Percentiles rank a stretch among this genome's conserved stretches.
Conservation (phyloP, 345 rosid genomes). For the Camelina neglecta region DNA sequence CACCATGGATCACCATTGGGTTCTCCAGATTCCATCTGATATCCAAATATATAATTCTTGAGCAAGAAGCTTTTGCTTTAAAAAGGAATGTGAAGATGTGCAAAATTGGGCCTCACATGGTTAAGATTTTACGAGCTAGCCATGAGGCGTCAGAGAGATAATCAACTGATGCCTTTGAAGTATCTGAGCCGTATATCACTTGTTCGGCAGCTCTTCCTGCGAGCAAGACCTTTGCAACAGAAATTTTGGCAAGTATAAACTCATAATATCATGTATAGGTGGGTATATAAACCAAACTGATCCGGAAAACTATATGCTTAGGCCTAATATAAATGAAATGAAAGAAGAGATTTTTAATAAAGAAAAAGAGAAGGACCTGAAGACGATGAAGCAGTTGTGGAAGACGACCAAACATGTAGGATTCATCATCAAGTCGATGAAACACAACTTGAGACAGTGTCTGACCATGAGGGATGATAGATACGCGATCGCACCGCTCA, state of each 20-base stretch:
- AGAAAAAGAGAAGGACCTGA: constrained; percentile 54
- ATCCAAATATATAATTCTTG: background rate
- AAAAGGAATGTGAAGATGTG: constrained; percentile 15
- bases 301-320: background rate
- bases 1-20: constrained; percentile 93
- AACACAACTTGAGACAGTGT: constrained; percentile 84
- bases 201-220: constrained; percentile 98
- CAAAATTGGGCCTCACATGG: constrained; percentile 55
- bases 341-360: background rate
- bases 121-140: constrained; percentile 93
- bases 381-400: constrained; percentile 93
- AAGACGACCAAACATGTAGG: constrained; percentile 86
- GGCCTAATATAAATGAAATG: background rate
- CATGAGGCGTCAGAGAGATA: constrained; percentile 96
- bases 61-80: background rate
- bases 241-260: background rate
- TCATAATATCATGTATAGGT: background rate
- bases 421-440: constrained; percentile 85
- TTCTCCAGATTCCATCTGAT: constrained; percentile 94
- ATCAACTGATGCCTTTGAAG: constrained; percentile 79
- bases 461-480: constrained; percentile 92
- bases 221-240: constrained; percentile 63
- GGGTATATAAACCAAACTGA: background rate
- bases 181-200: constrained; percentile 85
- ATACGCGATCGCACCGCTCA: constrained; percentile 85